Percentiles rank a stretch among this genome's conserved stretches.
Conservation (phyloP, 2,329 filamentous ascomycete genomes). For the Arthrobotrys iridis region DNA sequence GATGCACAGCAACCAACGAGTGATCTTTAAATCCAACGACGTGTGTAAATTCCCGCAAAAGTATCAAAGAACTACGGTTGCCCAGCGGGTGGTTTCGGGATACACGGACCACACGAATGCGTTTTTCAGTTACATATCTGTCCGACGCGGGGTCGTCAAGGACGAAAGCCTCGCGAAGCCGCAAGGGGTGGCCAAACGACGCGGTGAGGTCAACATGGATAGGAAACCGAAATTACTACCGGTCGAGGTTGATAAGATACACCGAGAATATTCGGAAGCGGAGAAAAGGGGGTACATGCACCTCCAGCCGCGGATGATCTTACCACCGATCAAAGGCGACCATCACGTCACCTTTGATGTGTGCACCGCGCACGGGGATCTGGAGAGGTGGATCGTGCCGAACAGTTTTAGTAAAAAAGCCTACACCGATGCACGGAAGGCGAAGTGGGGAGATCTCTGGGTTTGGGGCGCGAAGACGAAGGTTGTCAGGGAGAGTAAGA, state of each 20-base stretch:
- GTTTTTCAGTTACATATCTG: constrained; percentile 85
- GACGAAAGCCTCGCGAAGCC: constrained; percentile 53
- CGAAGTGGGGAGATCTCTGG: constrained; percentile 93
- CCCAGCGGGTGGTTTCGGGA: constrained; percentile 75
- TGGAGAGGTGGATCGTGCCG: constrained; percentile 94
- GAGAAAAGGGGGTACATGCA: constrained; percentile 67
- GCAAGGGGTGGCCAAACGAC: constrained; percentile 58
- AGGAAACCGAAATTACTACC: constrained; percentile 5
- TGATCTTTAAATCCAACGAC: constrained; percentile 81
- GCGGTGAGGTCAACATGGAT: constrained; percentile 58
- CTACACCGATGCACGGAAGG: constrained; percentile 91
- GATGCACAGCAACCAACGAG: constrained; percentile 77
- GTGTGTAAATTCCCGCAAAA: constrained; percentile 92
- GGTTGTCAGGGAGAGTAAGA: constrained; percentile 69
- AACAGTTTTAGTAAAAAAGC: constrained; percentile 81
- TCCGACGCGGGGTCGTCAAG: constrained; percentile 77
- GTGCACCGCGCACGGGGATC: constrained; percentile 83
- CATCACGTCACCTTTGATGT: constrained; percentile 90
- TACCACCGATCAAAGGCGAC: constrained; percentile 83
- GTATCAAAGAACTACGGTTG: constrained; percentile 82
- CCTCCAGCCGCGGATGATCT: constrained; percentile 78
- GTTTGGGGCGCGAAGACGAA: constrained; percentile 91
- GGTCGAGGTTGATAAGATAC: constrained; percentile 19
- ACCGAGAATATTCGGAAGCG: constrained; percentile 54
- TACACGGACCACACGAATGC: constrained; percentile 67